Conservation (phyloP, 208 protist species). For the Naegleria fowleri region DNA sequence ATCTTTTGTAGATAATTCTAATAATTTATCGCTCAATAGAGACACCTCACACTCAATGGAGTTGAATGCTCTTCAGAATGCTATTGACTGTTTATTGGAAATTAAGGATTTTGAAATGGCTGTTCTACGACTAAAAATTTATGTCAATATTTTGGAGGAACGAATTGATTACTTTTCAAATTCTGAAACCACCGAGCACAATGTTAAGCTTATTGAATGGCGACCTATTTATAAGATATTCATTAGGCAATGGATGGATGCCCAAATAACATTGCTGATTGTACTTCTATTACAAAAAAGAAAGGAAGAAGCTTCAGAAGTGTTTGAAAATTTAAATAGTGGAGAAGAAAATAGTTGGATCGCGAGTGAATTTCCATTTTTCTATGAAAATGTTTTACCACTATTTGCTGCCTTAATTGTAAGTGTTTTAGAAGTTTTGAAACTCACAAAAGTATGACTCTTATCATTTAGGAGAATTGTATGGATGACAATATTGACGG, state of each 20-base stretch:
- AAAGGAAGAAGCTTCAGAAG: constrained; percentile 12
- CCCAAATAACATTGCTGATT: background rate
- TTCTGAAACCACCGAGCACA: background rate
- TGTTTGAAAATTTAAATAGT: background rate
- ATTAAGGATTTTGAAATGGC: constrained; percentile 18
- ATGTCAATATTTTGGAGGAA: background rate
- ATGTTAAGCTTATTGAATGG: background rate
- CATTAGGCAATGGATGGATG: background rate
- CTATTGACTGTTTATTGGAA: constrained; percentile 5
- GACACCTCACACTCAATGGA: background rate
- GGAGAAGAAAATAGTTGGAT: background rate
- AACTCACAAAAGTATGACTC: background rate
- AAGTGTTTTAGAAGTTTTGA: background rate
- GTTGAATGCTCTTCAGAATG: background rate
- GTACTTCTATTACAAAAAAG: constrained; percentile 14
- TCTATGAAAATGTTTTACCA: constrained; percentile 8
- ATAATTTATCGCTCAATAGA: background rate
- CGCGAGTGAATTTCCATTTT: background rate
- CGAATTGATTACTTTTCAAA: background rate
- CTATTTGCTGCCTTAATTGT: background rate
- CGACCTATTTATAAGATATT: background rate
- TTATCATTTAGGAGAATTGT: background rate
- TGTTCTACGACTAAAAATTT: background rate
- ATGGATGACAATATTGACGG: background rate
- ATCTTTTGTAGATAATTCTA: background rate